Evolutionary conservation across 1,139 yeast species (phyloP), one percentile per base, ranked within the genome.

Genomic region (Blastobotrys buckinghamii): DNA sequence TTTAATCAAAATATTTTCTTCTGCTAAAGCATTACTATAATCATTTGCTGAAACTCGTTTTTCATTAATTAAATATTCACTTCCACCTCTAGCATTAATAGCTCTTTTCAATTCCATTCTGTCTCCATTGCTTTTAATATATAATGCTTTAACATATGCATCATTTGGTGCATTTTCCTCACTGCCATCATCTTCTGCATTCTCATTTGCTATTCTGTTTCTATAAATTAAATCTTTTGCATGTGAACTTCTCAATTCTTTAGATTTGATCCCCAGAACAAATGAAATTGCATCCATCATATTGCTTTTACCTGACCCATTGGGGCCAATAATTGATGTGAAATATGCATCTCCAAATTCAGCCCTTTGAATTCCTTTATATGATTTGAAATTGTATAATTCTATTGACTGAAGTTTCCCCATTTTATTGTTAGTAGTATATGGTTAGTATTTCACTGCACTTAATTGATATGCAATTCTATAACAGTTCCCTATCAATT

Each of bases 211-310:
- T 9, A 69, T 57, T 19, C 83, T 70, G 5, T 95, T 95, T 55
- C 96, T 75, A 61, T 89, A 89, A 2, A 92, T 79, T 62, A 92
- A 74, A 57, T 90, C 97, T 49, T 75, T 78, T 58, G 88, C 68
- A 50, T 80, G 79, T 26, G 76, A 72, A 1, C 97, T 87, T 59
- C 99, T 76, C 53, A 94, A 71, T 52, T 86, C 92, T 30, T 76
- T 71, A 16, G 94, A 79, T 58, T 84, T 74, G 45, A 92, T 81
- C 19, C 99, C 99, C 33, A 94, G 74, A 13, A 92, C 98, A 64
- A 92, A 92, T 2, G 97, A 88, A 16, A 90, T 89, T 41, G 97
- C 97, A 65, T 90, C 97, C 97, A 90, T 90, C 90, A 90, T 84
- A 62, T 92, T 92, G 43, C 96, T 86, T 70, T 92, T 92, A 13